Conservation (phyloP, 495 filamentous ascomycete species). For the Lentithecium fluviatile region DNA sequence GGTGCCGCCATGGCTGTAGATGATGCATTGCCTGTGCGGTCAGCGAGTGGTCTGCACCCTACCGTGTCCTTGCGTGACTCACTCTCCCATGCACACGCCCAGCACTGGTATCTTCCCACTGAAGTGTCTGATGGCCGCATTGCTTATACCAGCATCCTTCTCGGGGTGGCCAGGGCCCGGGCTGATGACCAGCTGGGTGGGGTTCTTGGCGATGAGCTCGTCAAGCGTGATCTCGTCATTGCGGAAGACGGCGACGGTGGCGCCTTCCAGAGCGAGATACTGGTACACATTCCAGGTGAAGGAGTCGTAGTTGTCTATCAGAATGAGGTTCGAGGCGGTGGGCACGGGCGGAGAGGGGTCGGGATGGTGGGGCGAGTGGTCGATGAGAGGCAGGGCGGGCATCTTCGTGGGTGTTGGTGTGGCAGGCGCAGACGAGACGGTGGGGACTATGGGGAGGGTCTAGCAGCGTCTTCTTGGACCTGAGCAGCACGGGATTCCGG, state of each 20-base stretch:
- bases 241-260: constrained; percentile 79
- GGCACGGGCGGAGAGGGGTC: constrained; percentile 63
- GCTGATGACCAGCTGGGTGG: constrained; percentile 92
- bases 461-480: too few species aligned
- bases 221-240: constrained; percentile 89
- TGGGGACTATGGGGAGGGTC: too few species aligned
- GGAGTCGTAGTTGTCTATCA: constrained; percentile 99
- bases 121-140: constrained; percentile 85
- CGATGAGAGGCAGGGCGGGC: constrained; percentile 55
- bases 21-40: constrained; percentile 78
- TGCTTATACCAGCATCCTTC: constrained; percentile 88
- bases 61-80: constrained; percentile 41
- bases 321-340: constrained; percentile 82
- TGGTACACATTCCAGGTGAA: constrained; percentile 99
- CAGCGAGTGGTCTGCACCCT: constrained; percentile 7
- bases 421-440: constrained; percentile 1
- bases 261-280: constrained; percentile 91
- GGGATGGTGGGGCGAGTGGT: constrained; percentile 83
- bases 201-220: constrained; percentile 74
- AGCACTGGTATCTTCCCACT: constrained; percentile 96
- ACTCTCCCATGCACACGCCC: constrained; percentile 97
- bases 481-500: too few species aligned
- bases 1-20: constrained; percentile 82
- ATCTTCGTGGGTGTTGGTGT: neutral
- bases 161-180: constrained; percentile 90